Evolutionary conservation across 1,284 basidiomycete species (phyloP).

Genomic region (Cutaneotrichosporon cyanovorans): DNA sequence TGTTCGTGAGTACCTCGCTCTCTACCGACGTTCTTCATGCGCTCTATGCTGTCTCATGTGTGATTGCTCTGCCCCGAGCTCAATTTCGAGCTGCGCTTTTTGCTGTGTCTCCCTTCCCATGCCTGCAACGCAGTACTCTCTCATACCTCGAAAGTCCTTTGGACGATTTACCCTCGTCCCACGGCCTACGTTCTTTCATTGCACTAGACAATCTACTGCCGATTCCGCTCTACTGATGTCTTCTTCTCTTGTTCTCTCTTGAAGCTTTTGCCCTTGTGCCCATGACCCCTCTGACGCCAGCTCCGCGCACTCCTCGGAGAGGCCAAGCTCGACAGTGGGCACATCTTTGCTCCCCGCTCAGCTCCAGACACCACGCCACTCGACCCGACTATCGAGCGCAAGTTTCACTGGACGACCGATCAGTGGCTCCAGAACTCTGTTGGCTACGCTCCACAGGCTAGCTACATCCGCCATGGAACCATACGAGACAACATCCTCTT

Average conservation of each 20-base stretch:
- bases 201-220: too few relatives aligned
- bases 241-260: too few relatives aligned
- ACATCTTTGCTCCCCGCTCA: conserved; percentile 26
- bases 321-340: conserved; percentile 22
- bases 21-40: too few relatives aligned
- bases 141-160: too few relatives aligned
- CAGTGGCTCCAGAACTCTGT: conserved; percentile 36
- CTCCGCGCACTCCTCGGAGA: conserved; percentile 41
- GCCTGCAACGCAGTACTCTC: neutral
- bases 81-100: too few relatives aligned
- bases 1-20: conserved; percentile 39
- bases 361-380: conserved; percentile 25
- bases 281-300: conserved; percentile 24
- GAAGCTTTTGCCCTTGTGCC: too few relatives aligned
- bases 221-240: too few relatives aligned
- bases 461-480: conserved; percentile 43
- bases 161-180: too few relatives aligned
- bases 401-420: conserved; percentile 22
- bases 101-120: too few relatives aligned
- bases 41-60: too few relatives aligned
- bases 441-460: conserved; percentile 42
- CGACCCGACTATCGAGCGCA: conserved; percentile 10
- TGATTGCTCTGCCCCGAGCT: too few relatives aligned
- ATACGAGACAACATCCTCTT: conserved; percentile 45
- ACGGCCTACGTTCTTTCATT: too few relatives aligned